These are phyloP conservation scores for Zymoseptoria tritici DNA, from an alignment of 2,329 filamentous ascomycete genomes.

Conservation along the genomic window DNA sequence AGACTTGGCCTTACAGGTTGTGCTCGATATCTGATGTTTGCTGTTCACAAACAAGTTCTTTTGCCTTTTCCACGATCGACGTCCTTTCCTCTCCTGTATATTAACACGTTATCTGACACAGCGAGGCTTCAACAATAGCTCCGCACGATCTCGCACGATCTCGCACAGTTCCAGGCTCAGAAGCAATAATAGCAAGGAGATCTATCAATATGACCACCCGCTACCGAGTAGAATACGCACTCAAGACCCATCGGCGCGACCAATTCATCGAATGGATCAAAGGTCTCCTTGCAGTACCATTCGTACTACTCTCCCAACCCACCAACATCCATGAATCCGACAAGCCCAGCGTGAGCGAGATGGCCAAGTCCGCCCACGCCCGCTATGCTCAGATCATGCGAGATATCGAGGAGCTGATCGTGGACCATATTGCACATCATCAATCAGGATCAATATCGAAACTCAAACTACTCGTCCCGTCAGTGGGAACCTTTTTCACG, in stretches of 20 bases:
- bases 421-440: conserved; percentile 80
- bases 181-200: background rate
- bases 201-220: conserved; percentile 29
- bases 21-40: too few relatives aligned
- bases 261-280: conserved; percentile 85
- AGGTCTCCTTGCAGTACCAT: conserved; percentile 77
- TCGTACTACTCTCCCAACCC: conserved; percentile 92
- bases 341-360: conserved; percentile 51
- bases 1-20: too few relatives aligned
- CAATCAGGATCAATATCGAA: conserved; percentile 59
- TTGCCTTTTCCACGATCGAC: too few relatives aligned
- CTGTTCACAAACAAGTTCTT: background rate
- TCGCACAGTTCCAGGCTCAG: background rate
- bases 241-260: conserved; percentile 79
- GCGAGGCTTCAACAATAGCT: too few relatives aligned
- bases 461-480: conserved; percentile 82
- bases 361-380: conserved; percentile 72
- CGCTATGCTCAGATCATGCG: conserved; percentile 93
- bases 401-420: conserved; percentile 85
- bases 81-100: too few relatives aligned
- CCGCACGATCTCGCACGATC: too few relatives aligned
- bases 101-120: too few relatives aligned
- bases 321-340: conserved; percentile 73
- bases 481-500: conserved; percentile 91
- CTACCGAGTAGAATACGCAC: conserved; percentile 45